phyloP scores from a whole-genome alignment of 306 rosid genomes.

The cucumber (Cucumis sativus) region Cucumber_9930_V3 NC_026657.2:38984001-38984500 shows the following conservation, averaged over 20 bases:
- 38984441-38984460: not conserved
- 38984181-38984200: constrained; percentile 96
- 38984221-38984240: constrained; percentile 69
- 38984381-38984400: constrained; percentile 96
- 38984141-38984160: constrained; percentile 87
- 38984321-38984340: constrained; percentile 91
- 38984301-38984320: constrained; percentile 99
- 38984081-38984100: constrained; percentile 90
- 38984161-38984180: constrained; percentile 78
- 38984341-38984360: constrained; percentile 84
- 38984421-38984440: not conserved
- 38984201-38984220: constrained; percentile 80
- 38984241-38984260: constrained; percentile 65
- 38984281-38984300: constrained; percentile 91
- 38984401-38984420: constrained; percentile 69
- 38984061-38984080: constrained; percentile 79
- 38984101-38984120: constrained; percentile 99
- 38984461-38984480: not conserved
- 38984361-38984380: constrained; percentile 85
- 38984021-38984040: constrained; percentile 56
- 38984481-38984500: not conserved
- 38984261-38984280: constrained; percentile 79
- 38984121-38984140: constrained; percentile 90
- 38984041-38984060: constrained; percentile 70
- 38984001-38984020: constrained; percentile 90